phyloP scores from a whole-genome alignment of 176 grass and related monocot species.

The Hyparrhenia diplandra region DNA sequence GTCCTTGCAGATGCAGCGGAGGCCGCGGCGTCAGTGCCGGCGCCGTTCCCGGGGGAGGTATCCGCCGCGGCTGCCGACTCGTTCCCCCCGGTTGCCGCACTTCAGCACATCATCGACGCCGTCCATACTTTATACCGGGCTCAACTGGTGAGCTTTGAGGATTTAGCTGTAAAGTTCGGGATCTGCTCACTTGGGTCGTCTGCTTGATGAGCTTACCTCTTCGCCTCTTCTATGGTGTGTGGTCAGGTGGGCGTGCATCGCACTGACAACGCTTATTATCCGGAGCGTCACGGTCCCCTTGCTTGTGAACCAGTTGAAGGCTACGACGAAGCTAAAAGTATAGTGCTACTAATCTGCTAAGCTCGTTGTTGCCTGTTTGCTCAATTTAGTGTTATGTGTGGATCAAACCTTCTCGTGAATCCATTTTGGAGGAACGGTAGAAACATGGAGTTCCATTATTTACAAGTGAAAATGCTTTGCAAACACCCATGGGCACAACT shows the following conservation, averaged over 20 bases:
- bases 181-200: conserved; percentile 19
- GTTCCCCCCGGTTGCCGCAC: conserved; percentile 61
- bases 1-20: conserved; percentile 42
- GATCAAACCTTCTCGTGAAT: too few relatives aligned
- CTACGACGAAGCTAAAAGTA: conserved; percentile 59
- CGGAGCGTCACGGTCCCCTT: conserved; percentile 58
- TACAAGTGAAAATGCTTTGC: background rate
- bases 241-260: conserved; percentile 88
- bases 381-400: too few relatives aligned
- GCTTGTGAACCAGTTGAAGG: conserved; percentile 68
- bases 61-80: conserved; percentile 76
- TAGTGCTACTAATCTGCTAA: background rate
- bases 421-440: background rate
- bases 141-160: conserved; percentile 69
- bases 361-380: conserved; percentile 17
- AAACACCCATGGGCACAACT: background rate
- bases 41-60: conserved; percentile 81
- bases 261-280: conserved; percentile 74
- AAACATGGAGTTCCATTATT: background rate
- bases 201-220: conserved; percentile 12
- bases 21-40: conserved; percentile 37
- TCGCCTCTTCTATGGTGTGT: conserved; percentile 12
- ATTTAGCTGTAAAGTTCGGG: background rate
- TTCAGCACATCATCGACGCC: conserved; percentile 79
- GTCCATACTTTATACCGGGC: conserved; percentile 68